Percentiles rank a stretch among this genome's conserved stretches.
Evolutionary conservation across 2,329 filamentous ascomycete species (phyloP).

Genomic region (Epichloe sp.): DNA sequence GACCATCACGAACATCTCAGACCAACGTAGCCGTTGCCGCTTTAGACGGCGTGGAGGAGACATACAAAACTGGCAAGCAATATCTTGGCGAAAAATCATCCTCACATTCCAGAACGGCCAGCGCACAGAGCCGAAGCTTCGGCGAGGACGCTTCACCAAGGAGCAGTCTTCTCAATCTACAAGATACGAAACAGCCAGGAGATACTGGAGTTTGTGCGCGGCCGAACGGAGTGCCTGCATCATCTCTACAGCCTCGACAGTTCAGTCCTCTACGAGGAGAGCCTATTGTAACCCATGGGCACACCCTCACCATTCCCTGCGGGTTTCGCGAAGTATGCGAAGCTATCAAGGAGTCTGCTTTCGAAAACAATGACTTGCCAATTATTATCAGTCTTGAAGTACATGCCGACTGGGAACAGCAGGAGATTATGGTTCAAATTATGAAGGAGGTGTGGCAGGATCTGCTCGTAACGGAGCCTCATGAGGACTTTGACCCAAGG

Average conservation of each 20-base stretch:
- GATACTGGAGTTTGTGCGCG: slow-evolving; percentile 21
- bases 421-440: slow-evolving; percentile 84
- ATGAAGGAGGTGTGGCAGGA: slow-evolving; percentile 82
- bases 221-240: not conserved
- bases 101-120: slow-evolving; percentile 26
- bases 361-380: slow-evolving; percentile 61
- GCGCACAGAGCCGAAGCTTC: slow-evolving; percentile 20
- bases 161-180: slow-evolving; percentile 16
- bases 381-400: slow-evolving; percentile 90
- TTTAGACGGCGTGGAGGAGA: slow-evolving; percentile 21
- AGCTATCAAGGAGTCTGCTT: slow-evolving; percentile 67
- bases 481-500: slow-evolving; percentile 35
- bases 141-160: slow-evolving; percentile 18
- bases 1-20: slow-evolving; percentile 32
- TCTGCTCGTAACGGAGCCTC: slow-evolving; percentile 50
- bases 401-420: slow-evolving; percentile 69
- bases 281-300: slow-evolving; percentile 69
- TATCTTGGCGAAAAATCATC: slow-evolving; percentile 18
- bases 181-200: slow-evolving; percentile 19
- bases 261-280: slow-evolving; percentile 36
- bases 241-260: slow-evolving; percentile 5
- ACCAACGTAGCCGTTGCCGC: slow-evolving; percentile 31
- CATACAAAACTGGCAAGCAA: slow-evolving; percentile 12
- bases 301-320: slow-evolving; percentile 75
- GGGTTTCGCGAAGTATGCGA: slow-evolving; percentile 78